Percentiles rank a stretch among this genome's conserved stretches.
These are phyloP conservation scores for Colletotrichum sp. DNA, from an alignment of 2,329 filamentous ascomycete genomes.

Conservation along the genomic window DNA sequence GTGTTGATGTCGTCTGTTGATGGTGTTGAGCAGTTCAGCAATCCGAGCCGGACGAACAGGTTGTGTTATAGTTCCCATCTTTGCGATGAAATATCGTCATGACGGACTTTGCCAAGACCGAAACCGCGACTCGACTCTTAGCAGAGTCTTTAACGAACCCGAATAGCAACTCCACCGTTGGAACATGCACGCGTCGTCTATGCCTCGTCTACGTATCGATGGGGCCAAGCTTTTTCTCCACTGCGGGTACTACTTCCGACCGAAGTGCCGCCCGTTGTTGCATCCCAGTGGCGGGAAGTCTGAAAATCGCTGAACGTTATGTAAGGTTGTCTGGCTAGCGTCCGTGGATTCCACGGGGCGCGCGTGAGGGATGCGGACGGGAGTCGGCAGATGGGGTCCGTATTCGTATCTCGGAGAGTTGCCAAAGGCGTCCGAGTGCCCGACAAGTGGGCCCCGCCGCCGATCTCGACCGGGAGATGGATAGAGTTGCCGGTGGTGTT, in stretches of 20 bases:
- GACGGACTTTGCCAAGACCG: background rate
- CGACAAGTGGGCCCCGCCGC: background rate
- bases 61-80: background rate
- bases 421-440: background rate
- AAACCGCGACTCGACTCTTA: background rate
- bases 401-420: slow-evolving; percentile 5
- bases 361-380: background rate
- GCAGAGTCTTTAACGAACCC: background rate
- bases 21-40: background rate
- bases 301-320: background rate
- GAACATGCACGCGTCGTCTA: background rate
- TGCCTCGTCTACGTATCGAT: background rate
- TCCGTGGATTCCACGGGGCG: background rate
- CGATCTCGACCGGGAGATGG: background rate
- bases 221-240: background rate
- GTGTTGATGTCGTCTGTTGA: background rate
- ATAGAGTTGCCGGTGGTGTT: background rate
- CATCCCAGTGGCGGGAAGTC: background rate
- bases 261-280: background rate
- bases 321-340: background rate
- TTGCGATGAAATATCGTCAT: background rate
- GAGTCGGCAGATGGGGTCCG: background rate
- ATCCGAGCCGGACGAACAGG: background rate
- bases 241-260: background rate
- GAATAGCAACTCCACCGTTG: background rate